Percentiles rank a stretch among this genome's conserved stretches.
Evolutionary conservation across 208 protist genomes (phyloP).

Genomic region (Trypanosoma melophagium): DNA sequence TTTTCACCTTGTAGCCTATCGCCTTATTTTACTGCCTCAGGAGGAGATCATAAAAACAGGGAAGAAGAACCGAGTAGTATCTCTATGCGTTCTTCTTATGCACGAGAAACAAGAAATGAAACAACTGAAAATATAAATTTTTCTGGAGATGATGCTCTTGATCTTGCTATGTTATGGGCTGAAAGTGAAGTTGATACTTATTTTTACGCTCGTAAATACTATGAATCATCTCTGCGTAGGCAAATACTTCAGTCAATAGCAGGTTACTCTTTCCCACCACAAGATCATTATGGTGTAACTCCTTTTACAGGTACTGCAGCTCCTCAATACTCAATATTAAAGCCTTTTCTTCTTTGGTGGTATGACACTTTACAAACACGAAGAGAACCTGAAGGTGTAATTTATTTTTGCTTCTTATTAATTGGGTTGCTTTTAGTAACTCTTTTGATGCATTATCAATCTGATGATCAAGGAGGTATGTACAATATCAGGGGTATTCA

Average conservation of each 20-base stretch:
- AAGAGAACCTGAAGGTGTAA: conserved; percentile 31
- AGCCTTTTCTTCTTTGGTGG: conserved; percentile 42
- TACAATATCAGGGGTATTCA: conserved; percentile 70
- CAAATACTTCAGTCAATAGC: conserved; percentile 28
- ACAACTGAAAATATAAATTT: conserved; percentile 3
- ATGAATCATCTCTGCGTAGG: conserved; percentile 37
- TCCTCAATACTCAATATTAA: conserved; percentile 28
- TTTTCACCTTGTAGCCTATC: too few relatives aligned
- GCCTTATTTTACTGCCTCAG: neutral
- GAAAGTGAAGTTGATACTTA: conserved; percentile 48
- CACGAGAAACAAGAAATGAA: neutral
- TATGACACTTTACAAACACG: conserved; percentile 35
- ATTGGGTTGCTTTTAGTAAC: conserved; percentile 32
- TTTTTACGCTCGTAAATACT: conserved; percentile 64
- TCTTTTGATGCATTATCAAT: conserved; percentile 38
- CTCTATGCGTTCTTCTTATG: conserved; percentile 9
- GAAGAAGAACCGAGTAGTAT: conserved; percentile 1
- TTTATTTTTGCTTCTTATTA: conserved; percentile 28
- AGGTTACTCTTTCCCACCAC: conserved; percentile 14
- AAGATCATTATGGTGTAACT: conserved; percentile 6
- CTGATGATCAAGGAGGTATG: conserved; percentile 54
- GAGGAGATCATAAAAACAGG: neutral
- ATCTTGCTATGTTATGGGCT: conserved; percentile 57
- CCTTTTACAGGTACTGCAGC: conserved; percentile 13
- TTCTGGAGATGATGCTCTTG: conserved; percentile 37